phyloP scores from a whole-genome alignment of 164 flowering plant genomes.

The Vitis vinifera region ASM3070453v1 NC_081822.1:7037501-7038000 shows the following conservation, averaged over 20 bases:
- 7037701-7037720: constrained; percentile 31
- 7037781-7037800: background rate
- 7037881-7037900: too few relatives aligned
- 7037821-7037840: too few relatives aligned
- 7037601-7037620: background rate
- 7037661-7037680: constrained; percentile 1
- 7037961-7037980: too few relatives aligned
- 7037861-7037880: background rate
- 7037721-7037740: constrained; percentile 16
- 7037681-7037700: constrained; percentile 9
- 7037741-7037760: background rate
- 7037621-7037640: constrained; percentile 2
- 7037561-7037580: constrained; percentile 51
- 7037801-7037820: background rate
- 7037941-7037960: too few relatives aligned
- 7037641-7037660: constrained; percentile 1
- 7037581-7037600: background rate
- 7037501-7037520: constrained; percentile 20
- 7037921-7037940: too few relatives aligned
- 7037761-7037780: background rate
- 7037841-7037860: background rate
- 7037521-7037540: constrained; percentile 14
- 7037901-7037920: too few relatives aligned
- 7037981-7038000: too few relatives aligned
- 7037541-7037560: constrained; percentile 38